Evolutionary conservation across 2,329 filamentous ascomycete species (phyloP).

Genomic region (Talaromyces sp.): DNA sequence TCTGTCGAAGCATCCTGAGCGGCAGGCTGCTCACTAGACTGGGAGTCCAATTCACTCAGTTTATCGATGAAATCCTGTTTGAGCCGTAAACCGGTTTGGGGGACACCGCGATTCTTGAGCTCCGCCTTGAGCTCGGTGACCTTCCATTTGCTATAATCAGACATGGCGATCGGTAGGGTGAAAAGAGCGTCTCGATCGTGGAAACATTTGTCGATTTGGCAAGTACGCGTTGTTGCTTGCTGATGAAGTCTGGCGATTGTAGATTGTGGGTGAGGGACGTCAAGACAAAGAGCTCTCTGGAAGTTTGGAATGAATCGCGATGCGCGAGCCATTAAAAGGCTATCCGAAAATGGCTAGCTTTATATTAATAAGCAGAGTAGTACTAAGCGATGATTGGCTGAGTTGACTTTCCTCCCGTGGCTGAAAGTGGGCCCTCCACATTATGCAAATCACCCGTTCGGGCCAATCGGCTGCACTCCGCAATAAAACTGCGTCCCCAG

Average conservation of each 20-base stretch:
- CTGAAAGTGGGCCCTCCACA: neutral
- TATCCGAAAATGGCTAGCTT: neutral
- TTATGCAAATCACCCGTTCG: neutral
- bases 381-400: neutral
- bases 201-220: neutral
- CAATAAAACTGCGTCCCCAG: neutral
- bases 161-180: conserved; percentile 36
- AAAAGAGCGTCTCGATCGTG: neutral
- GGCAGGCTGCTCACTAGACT: conserved; percentile 29
- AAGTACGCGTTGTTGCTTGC: neutral
- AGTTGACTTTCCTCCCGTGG: neutral
- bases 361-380: neutral
- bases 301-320: neutral
- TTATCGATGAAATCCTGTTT: conserved; percentile 63
- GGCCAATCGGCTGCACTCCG: conserved; percentile 1
- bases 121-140: conserved; percentile 73
- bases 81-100: conserved; percentile 66
- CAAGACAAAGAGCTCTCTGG: neutral
- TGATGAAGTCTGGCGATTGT: neutral
- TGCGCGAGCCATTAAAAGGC: neutral
- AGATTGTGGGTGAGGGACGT: neutral
- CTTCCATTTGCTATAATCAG: conserved; percentile 60
- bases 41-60: conserved; percentile 47
- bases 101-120: conserved; percentile 67
- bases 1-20: conserved; percentile 22